These are phyloP conservation scores for Xerocomus nothofagi DNA, from an alignment of 1,284 basidiomycete genomes.

Conservation along the genomic window DNA sequence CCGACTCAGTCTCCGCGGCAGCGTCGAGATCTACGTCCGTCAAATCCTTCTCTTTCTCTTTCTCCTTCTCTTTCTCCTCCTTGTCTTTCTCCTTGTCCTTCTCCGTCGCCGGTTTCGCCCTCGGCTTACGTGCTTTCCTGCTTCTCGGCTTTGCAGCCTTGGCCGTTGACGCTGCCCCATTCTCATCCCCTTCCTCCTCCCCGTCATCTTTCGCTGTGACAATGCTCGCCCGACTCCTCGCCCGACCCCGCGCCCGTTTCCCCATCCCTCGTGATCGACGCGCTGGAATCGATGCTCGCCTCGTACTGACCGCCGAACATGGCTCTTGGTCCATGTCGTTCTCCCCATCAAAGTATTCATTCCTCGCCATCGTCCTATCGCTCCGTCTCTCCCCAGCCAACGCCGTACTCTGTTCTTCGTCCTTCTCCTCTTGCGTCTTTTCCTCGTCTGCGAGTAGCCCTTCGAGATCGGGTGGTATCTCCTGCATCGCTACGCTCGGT, in stretches of 20 bases:
- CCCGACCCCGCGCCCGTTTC: conserved; percentile 34
- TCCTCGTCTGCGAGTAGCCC: conserved; percentile 81
- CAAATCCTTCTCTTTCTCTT: conserved; percentile 39
- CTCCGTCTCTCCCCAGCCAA: conserved; percentile 56
- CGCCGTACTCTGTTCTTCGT: conserved; percentile 62
- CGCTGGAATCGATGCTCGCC: conserved; percentile 15
- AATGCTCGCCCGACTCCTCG: conserved; percentile 22
- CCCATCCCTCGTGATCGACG: conserved; percentile 33
- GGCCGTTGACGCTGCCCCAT: conserved; percentile 8
- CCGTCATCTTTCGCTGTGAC: conserved; percentile 22
- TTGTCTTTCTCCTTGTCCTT: conserved; percentile 42
- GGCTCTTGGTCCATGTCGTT: conserved; percentile 59
- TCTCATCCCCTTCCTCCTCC: conserved; percentile 28
- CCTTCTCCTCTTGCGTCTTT: conserved; percentile 66
- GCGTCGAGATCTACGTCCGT: conserved; percentile 30
- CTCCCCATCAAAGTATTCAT: conserved; percentile 75
- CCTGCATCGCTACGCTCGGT: conserved; percentile 94
- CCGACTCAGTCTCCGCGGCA: conserved; percentile 29
- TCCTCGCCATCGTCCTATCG: conserved; percentile 52
- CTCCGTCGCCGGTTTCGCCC: conserved; percentile 30
- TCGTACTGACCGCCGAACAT: conserved; percentile 19
- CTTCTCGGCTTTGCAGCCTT: conserved; percentile 14
- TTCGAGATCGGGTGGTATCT: conserved; percentile 91
- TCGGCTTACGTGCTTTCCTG: conserved; percentile 31
- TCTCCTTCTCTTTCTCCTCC: conserved; percentile 37